Conservation (phyloP, 2,329 filamentous ascomycete genomes). For the Hirsutella rhossiliensis region DNA sequence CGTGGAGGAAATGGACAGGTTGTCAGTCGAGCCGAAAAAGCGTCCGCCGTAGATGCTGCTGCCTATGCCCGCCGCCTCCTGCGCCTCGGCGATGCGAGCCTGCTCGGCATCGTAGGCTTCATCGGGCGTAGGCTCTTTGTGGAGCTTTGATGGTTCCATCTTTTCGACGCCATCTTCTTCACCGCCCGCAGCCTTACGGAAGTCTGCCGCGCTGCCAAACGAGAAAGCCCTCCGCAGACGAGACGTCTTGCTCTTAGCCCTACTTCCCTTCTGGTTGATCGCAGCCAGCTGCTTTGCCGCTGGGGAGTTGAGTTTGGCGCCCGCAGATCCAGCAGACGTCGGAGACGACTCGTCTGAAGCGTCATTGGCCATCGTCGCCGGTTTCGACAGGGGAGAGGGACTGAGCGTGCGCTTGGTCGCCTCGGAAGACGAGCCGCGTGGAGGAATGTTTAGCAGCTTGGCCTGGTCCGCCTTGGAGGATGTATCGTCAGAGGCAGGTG, state of each 20-base stretch:
- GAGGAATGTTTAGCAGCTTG: slow-evolving; percentile 45
- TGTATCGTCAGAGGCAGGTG: slow-evolving; percentile 32
- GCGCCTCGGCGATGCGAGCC: slow-evolving; percentile 78
- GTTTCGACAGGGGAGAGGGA: slow-evolving; percentile 65
- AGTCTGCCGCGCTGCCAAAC: slow-evolving; percentile 88
- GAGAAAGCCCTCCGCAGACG: slow-evolving; percentile 85
- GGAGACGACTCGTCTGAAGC: slow-evolving; percentile 30
- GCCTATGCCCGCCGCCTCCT: slow-evolving; percentile 85
- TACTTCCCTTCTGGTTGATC: slow-evolving; percentile 70
- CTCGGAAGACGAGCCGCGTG: slow-evolving; percentile 53
- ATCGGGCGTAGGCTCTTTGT: slow-evolving; percentile 48
- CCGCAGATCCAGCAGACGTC: slow-evolving; percentile 12
- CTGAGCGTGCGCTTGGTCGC: slow-evolving; percentile 51
- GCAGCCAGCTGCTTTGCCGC: slow-evolving; percentile 78
- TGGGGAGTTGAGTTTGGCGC: slow-evolving; percentile 42
- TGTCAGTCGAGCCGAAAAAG: slow-evolving; percentile 88
- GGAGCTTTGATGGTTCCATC: slow-evolving; percentile 39
- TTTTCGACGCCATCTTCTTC: slow-evolving; percentile 31
- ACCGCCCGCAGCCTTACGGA: slow-evolving; percentile 61
- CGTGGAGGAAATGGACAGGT: slow-evolving; percentile 81
- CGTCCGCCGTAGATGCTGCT: slow-evolving; percentile 87
- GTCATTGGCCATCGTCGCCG: slow-evolving; percentile 49
- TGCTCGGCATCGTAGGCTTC: slow-evolving; percentile 78
- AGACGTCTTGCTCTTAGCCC: slow-evolving; percentile 74
- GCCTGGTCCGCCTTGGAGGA: slow-evolving; percentile 38